Conservation (phyloP, 2,329 filamentous ascomycete genomes). For the Trichophyton rubrum region DNA sequence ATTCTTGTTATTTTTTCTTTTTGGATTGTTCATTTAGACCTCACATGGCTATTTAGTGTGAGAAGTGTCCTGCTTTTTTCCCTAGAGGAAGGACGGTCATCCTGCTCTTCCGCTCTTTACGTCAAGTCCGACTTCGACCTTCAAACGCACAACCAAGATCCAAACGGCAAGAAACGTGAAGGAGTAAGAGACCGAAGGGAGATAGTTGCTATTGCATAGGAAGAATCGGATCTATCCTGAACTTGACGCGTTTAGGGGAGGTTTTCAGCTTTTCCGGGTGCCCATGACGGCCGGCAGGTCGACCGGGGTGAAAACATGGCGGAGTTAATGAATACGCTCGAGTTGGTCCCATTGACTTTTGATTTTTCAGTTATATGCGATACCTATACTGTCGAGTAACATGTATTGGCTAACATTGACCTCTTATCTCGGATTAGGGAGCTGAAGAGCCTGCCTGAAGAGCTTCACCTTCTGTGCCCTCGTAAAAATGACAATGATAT, state of each 20-base stretch:
- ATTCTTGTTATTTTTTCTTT: background rate
- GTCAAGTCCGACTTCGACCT: background rate
- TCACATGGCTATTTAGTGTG: background rate
- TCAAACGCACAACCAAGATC: background rate
- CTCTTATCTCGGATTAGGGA: constrained; percentile 21
- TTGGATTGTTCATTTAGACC: background rate
- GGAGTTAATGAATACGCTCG: constrained; percentile 32
- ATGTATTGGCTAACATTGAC: constrained; percentile 3
- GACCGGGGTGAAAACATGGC: constrained; percentile 14
- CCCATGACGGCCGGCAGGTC: background rate
- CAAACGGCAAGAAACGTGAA: background rate
- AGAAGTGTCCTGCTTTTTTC: background rate
- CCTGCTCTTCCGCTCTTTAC: background rate
- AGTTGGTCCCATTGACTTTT: constrained; percentile 21
- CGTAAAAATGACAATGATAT: constrained; percentile 50
- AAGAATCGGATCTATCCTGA: background rate
- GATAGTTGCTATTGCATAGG: background rate
- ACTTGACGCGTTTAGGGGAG: background rate
- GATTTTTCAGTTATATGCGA: background rate
- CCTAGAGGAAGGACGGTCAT: background rate
- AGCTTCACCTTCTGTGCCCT: constrained; percentile 57
- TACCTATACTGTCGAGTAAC: background rate
- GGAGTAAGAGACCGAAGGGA: background rate
- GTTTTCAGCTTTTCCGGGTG: background rate
- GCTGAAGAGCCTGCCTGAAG: constrained; percentile 32